Conservation (phyloP, 257 asterid species). For the Ophiorrhiza pumila region DNA sequence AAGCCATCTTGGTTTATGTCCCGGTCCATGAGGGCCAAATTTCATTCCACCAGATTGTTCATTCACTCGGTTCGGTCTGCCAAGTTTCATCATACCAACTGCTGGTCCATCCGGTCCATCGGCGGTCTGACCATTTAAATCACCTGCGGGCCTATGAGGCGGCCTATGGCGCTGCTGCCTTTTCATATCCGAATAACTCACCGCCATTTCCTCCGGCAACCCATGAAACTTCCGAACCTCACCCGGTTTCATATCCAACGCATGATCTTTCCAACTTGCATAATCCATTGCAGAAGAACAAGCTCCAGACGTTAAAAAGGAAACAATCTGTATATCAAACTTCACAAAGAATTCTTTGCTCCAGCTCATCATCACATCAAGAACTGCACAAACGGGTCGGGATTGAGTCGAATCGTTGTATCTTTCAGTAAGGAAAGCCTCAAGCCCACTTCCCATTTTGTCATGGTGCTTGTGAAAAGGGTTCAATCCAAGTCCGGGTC, state of each 20-base stretch:
- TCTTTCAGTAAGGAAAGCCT: constrained; percentile 35
- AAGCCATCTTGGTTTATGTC: constrained; percentile 48
- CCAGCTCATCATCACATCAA: constrained; percentile 80
- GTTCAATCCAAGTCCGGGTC: not conserved
- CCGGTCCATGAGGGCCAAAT: constrained; percentile 40
- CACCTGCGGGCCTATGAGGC: not conserved
- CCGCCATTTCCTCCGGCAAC: constrained; percentile 50
- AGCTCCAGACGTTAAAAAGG: constrained; percentile 66
- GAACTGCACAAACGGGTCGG: constrained; percentile 50
- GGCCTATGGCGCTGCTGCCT: constrained; percentile 21
- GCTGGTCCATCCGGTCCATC: constrained; percentile 18
- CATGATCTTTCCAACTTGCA: constrained; percentile 54
- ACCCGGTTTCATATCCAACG: constrained; percentile 35
- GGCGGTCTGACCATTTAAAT: not conserved
- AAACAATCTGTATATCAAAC: constrained; percentile 38
- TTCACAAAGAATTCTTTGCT: constrained; percentile 50
- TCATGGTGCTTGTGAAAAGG: constrained; percentile 22
- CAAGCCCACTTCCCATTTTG: constrained; percentile 44
- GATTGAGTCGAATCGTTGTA: constrained; percentile 22
- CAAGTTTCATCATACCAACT: constrained; percentile 28
- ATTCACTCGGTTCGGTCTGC: constrained; percentile 8
- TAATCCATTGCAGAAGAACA: constrained; percentile 58
- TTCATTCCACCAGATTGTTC: constrained; percentile 28
- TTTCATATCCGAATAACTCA: constrained; percentile 37
- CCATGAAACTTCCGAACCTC: constrained; percentile 39